Conservation (phyloP, 2,329 filamentous ascomycete genomes). For the Metarhizium album region DNA sequence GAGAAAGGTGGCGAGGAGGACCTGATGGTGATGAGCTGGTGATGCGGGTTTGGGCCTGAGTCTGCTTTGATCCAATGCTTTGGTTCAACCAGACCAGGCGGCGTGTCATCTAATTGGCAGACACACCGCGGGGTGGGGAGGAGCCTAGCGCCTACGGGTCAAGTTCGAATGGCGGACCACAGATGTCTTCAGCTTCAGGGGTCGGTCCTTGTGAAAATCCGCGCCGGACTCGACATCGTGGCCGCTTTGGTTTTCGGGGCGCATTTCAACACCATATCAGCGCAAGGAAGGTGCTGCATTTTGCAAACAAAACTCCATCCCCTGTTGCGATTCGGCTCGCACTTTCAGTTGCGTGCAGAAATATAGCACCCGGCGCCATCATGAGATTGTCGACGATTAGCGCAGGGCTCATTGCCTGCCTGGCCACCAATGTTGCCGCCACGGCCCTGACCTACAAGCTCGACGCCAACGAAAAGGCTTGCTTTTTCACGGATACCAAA, state of each 20-base stretch:
- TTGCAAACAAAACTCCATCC: neutral
- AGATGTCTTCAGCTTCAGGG: neutral
- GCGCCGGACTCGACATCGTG: constrained; percentile 12
- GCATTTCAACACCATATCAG: neutral
- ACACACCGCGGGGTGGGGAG: neutral
- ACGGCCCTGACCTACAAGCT: constrained; percentile 94
- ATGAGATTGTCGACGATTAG: constrained; percentile 58
- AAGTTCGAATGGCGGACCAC: neutral
- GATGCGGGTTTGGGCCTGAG: neutral
- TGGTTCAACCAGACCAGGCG: too few species aligned
- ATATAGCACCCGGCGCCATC: constrained; percentile 18
- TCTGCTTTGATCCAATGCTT: too few species aligned
- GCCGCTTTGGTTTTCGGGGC: constrained; percentile 6
- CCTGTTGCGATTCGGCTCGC: constrained; percentile 1
- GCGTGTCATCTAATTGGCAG: constrained; percentile 7
- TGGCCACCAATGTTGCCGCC: constrained; percentile 62
- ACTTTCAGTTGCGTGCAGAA: constrained; percentile 17
- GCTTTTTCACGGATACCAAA: constrained; percentile 79
- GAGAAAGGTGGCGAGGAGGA: neutral
- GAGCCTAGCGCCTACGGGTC: neutral
- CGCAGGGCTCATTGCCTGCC: constrained; percentile 59
- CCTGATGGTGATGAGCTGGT: neutral
- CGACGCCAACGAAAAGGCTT: constrained; percentile 82
- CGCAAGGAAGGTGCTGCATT: constrained; percentile 5
- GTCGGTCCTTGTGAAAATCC: constrained; percentile 13